Percentiles rank a stretch among this genome's conserved stretches.
Conservation (phyloP, 2,329 filamentous ascomycete genomes). For the Alternaria sp. region DNA sequence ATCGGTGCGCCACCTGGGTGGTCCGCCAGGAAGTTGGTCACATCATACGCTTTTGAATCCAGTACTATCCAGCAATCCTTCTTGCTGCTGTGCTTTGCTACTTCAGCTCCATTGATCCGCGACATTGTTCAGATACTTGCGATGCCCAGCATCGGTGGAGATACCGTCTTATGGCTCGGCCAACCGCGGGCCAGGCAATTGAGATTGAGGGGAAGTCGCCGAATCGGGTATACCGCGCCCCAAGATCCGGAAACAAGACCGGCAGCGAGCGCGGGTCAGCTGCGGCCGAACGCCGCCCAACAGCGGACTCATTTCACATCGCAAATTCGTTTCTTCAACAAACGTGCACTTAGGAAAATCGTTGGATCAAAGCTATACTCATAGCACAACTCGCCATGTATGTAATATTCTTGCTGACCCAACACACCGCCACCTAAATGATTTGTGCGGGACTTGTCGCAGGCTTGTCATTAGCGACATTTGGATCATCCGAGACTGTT, state of each 20-base stretch:
- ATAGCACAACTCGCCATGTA: not conserved
- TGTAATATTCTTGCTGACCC: not conserved
- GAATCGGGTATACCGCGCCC: constrained; percentile 22
- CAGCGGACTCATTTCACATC: not conserved
- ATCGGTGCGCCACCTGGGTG: constrained; percentile 66
- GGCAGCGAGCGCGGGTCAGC: constrained; percentile 11
- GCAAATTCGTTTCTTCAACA: not conserved
- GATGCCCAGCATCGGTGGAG: not conserved
- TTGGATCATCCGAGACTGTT: not conserved
- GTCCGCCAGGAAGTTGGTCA: constrained; percentile 67
- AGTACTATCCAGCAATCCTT: constrained; percentile 68
- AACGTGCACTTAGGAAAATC: not conserved
- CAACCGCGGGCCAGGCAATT: constrained; percentile 29
- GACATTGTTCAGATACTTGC: constrained; percentile 20
- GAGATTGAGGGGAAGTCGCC: constrained; percentile 35
- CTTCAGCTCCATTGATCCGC: constrained; percentile 40
- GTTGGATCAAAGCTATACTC: not conserved
- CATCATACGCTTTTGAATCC: constrained; percentile 70
- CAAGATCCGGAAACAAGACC: constrained; percentile 24
- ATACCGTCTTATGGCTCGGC: constrained; percentile 10
- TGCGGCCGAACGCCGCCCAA: not conserved
- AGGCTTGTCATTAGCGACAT: constrained; percentile 1
- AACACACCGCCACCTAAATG: constrained; percentile 3
- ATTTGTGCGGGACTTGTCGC: constrained; percentile 14
- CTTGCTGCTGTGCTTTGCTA: constrained; percentile 42